phyloP scores from a whole-genome alignment of 2,329 filamentous ascomycete genomes.

The Zasmidium angulare region DNA sequence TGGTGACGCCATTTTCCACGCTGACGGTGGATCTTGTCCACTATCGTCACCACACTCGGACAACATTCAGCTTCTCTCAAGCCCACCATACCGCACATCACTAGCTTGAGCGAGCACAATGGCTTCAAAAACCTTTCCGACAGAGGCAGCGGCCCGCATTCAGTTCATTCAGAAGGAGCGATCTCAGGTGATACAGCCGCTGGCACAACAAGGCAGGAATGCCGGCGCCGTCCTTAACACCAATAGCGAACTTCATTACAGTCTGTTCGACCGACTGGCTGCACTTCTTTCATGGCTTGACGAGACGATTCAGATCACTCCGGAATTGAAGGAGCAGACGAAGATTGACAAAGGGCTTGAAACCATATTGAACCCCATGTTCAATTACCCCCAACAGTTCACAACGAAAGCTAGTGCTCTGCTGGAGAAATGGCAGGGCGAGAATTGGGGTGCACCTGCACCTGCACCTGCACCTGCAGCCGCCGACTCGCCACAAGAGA shows the following conservation, averaged over 20 bases:
- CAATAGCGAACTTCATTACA: not conserved
- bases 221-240: not conserved
- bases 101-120: not conserved
- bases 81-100: not conserved
- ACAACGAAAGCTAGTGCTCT: constrained; percentile 17
- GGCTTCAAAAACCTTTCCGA: not conserved
- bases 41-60: too few relatives aligned
- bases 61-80: not conserved
- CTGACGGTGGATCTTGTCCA: too few relatives aligned
- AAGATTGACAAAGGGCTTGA: constrained; percentile 17
- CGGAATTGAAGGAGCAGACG: constrained; percentile 12
- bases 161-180: not conserved
- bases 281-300: constrained; percentile 21
- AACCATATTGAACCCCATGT: constrained; percentile 12
- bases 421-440: constrained; percentile 16
- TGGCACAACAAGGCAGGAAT: not conserved
- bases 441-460: not conserved
- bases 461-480: not conserved
- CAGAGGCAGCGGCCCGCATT: not conserved
- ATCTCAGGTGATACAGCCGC: not conserved
- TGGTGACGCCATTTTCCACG: too few relatives aligned
- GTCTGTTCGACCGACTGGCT: constrained; percentile 18
- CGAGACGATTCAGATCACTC: constrained; percentile 18
- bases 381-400: constrained; percentile 16
- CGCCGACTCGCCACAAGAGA: not conserved